A percentile compares a stretch with the other conserved stretches of the same genome.
Conservation (phyloP, 78 protist genomes). For the Cyanophora paradoxa region DNA sequence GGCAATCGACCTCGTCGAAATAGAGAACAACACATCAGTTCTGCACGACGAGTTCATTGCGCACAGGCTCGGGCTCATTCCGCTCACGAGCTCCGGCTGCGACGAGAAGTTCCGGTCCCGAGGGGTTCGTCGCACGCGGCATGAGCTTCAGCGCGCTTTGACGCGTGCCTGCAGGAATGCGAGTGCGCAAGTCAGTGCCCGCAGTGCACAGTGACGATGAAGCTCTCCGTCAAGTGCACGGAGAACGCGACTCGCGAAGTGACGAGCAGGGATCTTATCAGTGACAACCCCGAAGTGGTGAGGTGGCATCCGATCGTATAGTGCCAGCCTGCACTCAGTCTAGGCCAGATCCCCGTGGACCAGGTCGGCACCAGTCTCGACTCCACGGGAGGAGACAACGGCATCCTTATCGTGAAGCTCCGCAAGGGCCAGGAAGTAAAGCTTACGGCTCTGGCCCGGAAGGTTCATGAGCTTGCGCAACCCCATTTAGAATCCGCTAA, state of each 20-base stretch:
- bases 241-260: neutral
- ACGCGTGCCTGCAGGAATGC: conserved; percentile 28
- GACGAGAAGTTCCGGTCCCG: too few relatives aligned
- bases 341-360: too few relatives aligned
- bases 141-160: neutral
- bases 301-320: too few relatives aligned
- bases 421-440: conserved; percentile 55
- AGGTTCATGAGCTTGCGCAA: neutral
- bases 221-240: conserved; percentile 21
- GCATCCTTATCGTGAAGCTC: conserved; percentile 68
- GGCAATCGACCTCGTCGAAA: conserved; percentile 71
- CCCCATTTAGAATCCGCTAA: neutral
- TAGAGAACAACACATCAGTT: conserved; percentile 62
- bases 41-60: conserved; percentile 81
- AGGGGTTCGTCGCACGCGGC: neutral
- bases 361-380: neutral
- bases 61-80: conserved; percentile 86
- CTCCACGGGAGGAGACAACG: conserved; percentile 1
- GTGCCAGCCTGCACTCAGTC: too few relatives aligned
- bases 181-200: conserved; percentile 42
- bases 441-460: conserved; percentile 23
- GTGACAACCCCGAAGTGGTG: neutral
- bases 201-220: conserved; percentile 52
- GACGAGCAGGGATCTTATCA: conserved; percentile 7
- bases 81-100: conserved; percentile 34